Evolutionary conservation across 495 filamentous ascomycete genomes (phyloP), one percentile per base, ranked within the genome.

Genomic region (Hypoxylon trugodes): DNA sequence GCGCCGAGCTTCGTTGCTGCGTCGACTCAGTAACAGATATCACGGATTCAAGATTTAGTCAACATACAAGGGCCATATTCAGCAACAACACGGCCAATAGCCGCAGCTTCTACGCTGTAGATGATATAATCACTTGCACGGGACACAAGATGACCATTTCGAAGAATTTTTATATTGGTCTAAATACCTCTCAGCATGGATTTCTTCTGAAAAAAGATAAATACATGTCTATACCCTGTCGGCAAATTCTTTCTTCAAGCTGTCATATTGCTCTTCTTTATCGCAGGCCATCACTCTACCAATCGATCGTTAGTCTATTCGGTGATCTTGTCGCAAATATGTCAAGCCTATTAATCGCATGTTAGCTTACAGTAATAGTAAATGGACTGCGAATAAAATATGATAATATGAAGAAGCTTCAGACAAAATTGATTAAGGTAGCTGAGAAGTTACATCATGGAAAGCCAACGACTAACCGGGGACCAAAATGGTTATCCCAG

Each of bases 361-460:
- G 56, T 28, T 42, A 51, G 35, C 48, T 15, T 13, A 41, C 24
- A 26, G 18, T 21, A 46, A 45, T 24, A 37, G 4, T n/a, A n/a
- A n/a, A 50, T 16, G 45, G 16, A 9, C 19, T n/a, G n/a, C 58
- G 26, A 43, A 65, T 8, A 41, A 46, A 42, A 24, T 55, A 36
- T 54, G 62, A 55, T 13, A 47, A 24, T 51, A 45, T 52, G 19
- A 16, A 49, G 25, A 19, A 45, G 62, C 66, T 76, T 96, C 93
- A 97, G 93, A 96, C 89, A 88, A 86, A 82, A 76, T 81, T 86
- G 83, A 81, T 70, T 85, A 87, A 96, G 93, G 93, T 96, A 96
- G 93, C 93, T 91, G 88, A 91, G 88, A 85, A 81, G 83, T 95
- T 88, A 93, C 93, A 96, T 96, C 93, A 96, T 86, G 90, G 93